These are phyloP conservation scores for Agaricus bisporus DNA, from an alignment of 768 basidiomycete genomes.

Conservation along the genomic window DNA sequence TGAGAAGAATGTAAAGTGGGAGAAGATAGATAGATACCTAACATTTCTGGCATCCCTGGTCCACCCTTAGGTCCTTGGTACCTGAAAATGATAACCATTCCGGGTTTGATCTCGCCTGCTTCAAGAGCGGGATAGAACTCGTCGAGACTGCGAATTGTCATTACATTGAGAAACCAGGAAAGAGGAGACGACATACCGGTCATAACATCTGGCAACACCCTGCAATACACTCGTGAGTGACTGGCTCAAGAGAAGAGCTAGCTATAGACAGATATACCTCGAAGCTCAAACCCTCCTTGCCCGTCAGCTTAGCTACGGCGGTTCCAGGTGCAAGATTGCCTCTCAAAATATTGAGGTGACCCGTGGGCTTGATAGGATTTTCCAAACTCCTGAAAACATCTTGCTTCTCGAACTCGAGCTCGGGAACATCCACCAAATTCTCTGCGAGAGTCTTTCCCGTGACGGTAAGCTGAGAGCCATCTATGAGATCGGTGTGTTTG, in stretches of 20 bases:
- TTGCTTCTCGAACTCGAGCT: constrained; percentile 66
- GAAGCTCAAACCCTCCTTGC: constrained; percentile 84
- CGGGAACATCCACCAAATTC: constrained; percentile 74
- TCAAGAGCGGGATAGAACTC: constrained; percentile 71
- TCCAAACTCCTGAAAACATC: constrained; percentile 68
- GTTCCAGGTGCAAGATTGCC: constrained; percentile 87
- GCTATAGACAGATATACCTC: constrained; percentile 40
- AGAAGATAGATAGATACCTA: constrained; percentile 22
- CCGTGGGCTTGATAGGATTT: constrained; percentile 81
- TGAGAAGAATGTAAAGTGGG: neutral
- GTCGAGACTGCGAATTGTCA: constrained; percentile 40
- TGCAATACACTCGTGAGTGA: constrained; percentile 18
- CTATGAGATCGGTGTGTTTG: constrained; percentile 71
- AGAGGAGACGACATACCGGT: constrained; percentile 36
- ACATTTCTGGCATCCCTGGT: constrained; percentile 87
- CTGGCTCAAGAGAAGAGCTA: neutral
- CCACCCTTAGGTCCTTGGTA: constrained; percentile 89
- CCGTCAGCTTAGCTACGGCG: constrained; percentile 90
- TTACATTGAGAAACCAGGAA: neutral
- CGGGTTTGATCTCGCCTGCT: constrained; percentile 68
- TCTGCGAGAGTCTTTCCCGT: constrained; percentile 88
- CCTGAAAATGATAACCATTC: constrained; percentile 74
- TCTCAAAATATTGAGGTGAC: constrained; percentile 80
- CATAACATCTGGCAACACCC: constrained; percentile 76
- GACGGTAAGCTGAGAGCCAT: constrained; percentile 80